Base-by-base conservation (phyloP, 306 rosid species). In the Cicer chorassanicum region DNA sequence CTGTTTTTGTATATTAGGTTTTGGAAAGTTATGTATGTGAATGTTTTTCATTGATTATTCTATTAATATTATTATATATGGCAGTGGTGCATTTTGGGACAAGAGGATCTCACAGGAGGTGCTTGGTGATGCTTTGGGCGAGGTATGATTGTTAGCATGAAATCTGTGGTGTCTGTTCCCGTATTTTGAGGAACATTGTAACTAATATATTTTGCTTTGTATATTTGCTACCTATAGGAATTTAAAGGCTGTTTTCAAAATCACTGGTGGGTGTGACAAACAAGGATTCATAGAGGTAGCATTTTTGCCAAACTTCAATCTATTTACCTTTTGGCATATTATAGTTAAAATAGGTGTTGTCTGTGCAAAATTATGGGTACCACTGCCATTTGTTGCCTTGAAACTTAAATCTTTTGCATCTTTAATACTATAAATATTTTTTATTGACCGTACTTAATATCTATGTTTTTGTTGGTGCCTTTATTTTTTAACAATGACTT, bases 71-170 rank as follows among this genome's bases (percentile, higher is more conserved):
- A 0, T 11, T 36, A 2, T 19, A 8, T 36, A 39, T 36, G 44
- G 43, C 54, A 82, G 82, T 8, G 75, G 79, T 2, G 85, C 82
- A 39, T 82, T 76, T 29, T 82, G 82, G 85, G 85, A 82, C 65
- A 82, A 81, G 78, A 76, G 84, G 65, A 81, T 81, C 69, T 81
- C 84, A 4, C 84, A 81, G 70, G 84, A 81, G 50, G 85, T 82
- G 1, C 36, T 56, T 63, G 85, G 82, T 56, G 85, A 82, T 21
- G 82, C 78, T 13, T 24, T 82, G 48, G 85, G 85, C 0, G 85
- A 82, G 75, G 85, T 82, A 77, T 76, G 79, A 0, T 18, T 1
- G 4, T 68, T 16, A 1, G 29, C 55, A 18, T 11, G 12, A 0
- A 6, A 43, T 19, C 2, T 34, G 41, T 1, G 10, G 36, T 56